A percentile compares a stretch with the other conserved stretches of the same genome.
Evolutionary conservation across 805 yeast genomes (phyloP).

Genomic region (Grigorovia jiainica): DNA sequence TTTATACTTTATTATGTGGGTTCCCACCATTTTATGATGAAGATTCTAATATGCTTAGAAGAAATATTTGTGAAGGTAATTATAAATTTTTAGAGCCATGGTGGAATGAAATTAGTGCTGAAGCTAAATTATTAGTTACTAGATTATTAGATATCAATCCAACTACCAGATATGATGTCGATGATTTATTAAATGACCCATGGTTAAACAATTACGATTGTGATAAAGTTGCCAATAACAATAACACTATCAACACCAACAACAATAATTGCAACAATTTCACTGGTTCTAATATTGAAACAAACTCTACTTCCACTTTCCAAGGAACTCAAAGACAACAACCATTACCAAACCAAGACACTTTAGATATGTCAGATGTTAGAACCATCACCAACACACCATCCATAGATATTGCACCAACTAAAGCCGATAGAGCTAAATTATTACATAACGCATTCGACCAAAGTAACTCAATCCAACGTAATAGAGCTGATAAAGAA

Average conservation of each 20-base stretch:
- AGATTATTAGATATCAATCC: slow-evolving; percentile 65
- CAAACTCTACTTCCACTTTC: too few relatives aligned
- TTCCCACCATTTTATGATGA: slow-evolving; percentile 90
- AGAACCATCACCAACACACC: not conserved
- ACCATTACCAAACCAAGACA: not conserved
- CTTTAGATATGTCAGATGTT: not conserved
- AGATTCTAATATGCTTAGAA: slow-evolving; percentile 49
- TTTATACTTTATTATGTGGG: slow-evolving; percentile 87
- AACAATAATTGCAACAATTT: too few relatives aligned
- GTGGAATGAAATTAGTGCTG: slow-evolving; percentile 73
- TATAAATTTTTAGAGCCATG: slow-evolving; percentile 65
- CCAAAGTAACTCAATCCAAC: slow-evolving; percentile 2
- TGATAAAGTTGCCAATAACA: not conserved
- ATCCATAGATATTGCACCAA: not conserved
- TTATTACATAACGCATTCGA: slow-evolving; percentile 2
- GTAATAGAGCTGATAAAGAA: slow-evolving; percentile 1
- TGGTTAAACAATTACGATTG: slow-evolving; percentile 39
- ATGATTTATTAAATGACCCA: slow-evolving; percentile 57
- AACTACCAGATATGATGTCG: slow-evolving; percentile 51
- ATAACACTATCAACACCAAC: too few relatives aligned
- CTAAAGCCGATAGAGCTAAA: not conserved
- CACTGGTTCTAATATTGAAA: not conserved
- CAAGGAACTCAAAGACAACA: not conserved
- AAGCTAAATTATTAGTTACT: slow-evolving; percentile 59
- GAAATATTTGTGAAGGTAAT: slow-evolving; percentile 59